Evolutionary conservation across 768 basidiomycete genomes (phyloP).

Genomic region (Podaxis rugospora): DNA sequence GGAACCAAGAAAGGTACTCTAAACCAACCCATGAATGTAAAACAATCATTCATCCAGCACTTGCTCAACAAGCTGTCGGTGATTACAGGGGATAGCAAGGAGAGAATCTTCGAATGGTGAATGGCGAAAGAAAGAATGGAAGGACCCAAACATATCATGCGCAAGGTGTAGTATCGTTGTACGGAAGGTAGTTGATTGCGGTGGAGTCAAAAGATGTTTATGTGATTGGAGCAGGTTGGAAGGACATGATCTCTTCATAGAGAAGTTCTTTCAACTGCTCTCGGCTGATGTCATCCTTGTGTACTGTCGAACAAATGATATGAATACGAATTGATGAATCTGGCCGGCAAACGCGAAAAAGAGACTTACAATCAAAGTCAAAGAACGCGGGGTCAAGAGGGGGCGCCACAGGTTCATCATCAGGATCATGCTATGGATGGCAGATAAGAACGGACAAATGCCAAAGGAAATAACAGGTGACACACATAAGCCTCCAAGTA

Average conservation of each 20-base stretch:
- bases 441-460: slow-evolving; percentile 11
- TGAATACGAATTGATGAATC: neutral
- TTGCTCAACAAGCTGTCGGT: neutral
- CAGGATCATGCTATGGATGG: slow-evolving; percentile 74
- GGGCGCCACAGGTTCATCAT: slow-evolving; percentile 93
- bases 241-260: slow-evolving; percentile 93
- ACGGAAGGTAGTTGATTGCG: neutral
- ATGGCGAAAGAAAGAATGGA: neutral
- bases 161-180: neutral
- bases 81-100: neutral
- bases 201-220: slow-evolving; percentile 17
- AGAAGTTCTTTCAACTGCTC: slow-evolving; percentile 94
- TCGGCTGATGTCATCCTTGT: slow-evolving; percentile 93
- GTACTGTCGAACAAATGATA: slow-evolving; percentile 42
- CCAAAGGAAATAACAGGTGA: slow-evolving; percentile 13
- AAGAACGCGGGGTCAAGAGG: slow-evolving; percentile 97
- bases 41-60: neutral
- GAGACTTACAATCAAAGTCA: slow-evolving; percentile 76
- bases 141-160: neutral
- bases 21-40: neutral
- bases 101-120: neutral
- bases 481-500: slow-evolving; percentile 90
- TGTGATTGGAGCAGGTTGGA: slow-evolving; percentile 56
- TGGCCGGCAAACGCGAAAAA: slow-evolving; percentile 13
- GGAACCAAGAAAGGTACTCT: neutral